Conservation (phyloP, 176 grass and related monocot genomes). For the Eremochloa ophiuroides region DNA sequence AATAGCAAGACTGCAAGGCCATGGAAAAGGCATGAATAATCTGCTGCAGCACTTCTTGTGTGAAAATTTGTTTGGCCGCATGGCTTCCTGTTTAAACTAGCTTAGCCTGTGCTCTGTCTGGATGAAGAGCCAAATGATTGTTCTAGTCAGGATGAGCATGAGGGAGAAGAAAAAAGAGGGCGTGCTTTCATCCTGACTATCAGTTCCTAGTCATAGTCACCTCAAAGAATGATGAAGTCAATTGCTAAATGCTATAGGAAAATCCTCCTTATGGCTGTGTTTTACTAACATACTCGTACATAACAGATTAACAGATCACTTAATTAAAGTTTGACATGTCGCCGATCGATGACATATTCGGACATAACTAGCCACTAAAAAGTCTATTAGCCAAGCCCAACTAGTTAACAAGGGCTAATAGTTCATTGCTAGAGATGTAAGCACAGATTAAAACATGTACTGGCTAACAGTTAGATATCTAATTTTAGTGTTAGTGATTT, state of each 20-base stretch:
- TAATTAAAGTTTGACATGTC: too few relatives aligned
- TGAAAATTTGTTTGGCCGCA: constrained; percentile 6
- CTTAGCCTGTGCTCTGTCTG: neutral
- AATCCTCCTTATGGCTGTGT: neutral
- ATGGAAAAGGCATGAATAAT: neutral
- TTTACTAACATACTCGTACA: neutral
- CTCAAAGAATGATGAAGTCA: constrained; percentile 5
- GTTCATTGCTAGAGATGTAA: too few relatives aligned
- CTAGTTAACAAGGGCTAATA: too few relatives aligned
- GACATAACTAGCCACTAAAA: too few relatives aligned
- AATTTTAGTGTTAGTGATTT: too few relatives aligned
- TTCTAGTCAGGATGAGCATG: neutral
- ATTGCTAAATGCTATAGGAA: neutral
- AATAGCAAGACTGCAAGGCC: neutral
- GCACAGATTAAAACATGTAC: too few relatives aligned
- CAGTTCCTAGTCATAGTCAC: neutral
- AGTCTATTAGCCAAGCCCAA: too few relatives aligned
- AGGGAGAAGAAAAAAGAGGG: neutral
- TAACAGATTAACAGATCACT: neutral
- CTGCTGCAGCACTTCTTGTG: neutral
- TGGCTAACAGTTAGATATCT: too few relatives aligned
- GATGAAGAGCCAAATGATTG: neutral
- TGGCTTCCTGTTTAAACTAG: constrained; percentile 14
- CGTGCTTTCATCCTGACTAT: neutral
- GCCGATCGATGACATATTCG: too few relatives aligned